These are phyloP conservation scores for Cystobasidium pallidum DNA, from an alignment of 1,284 basidiomycete genomes.

Conservation along the genomic window DNA sequence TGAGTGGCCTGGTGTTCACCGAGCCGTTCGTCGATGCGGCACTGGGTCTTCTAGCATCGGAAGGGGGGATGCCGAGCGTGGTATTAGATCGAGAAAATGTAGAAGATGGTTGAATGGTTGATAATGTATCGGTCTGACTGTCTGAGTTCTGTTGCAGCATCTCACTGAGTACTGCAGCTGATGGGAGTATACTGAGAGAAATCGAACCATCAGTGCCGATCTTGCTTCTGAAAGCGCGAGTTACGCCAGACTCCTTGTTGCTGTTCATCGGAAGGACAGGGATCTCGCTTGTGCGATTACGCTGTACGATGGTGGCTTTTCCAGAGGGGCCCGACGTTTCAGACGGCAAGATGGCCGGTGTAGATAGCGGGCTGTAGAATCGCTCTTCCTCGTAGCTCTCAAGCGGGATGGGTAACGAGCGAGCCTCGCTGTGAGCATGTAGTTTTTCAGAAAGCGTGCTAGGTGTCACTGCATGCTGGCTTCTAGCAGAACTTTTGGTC, in stretches of 20 bases:
- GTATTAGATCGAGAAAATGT: not conserved
- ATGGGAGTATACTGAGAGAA: slow-evolving; percentile 13
- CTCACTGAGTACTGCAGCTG: slow-evolving; percentile 5
- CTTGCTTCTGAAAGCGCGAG: slow-evolving; percentile 19
- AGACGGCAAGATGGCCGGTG: not conserved
- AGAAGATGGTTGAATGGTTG: not conserved
- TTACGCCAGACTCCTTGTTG: slow-evolving; percentile 19
- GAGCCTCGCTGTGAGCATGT: not conserved
- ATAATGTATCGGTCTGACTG: not conserved
- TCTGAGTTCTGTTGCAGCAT: slow-evolving; percentile 1
- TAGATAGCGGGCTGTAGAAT: slow-evolving; percentile 15
- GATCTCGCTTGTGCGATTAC: slow-evolving; percentile 6
- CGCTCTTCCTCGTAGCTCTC: not conserved
- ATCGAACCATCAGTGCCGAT: slow-evolving; percentile 13
- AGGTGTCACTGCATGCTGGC: slow-evolving; percentile 5
- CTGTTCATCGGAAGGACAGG: not conserved
- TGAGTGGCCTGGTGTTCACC: slow-evolving; percentile 2
- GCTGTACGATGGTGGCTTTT: not conserved
- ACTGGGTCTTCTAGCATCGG: not conserved
- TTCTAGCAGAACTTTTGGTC: slow-evolving; percentile 2
- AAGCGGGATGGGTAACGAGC: not conserved
- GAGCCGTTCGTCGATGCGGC: not conserved
- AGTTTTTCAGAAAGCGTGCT: slow-evolving; percentile 1
- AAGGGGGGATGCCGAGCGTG: not conserved
- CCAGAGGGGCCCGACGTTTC: not conserved